phyloP scores from a whole-genome alignment of 2,329 filamentous ascomycete genomes.

The Scedosporium boydii region DNA sequence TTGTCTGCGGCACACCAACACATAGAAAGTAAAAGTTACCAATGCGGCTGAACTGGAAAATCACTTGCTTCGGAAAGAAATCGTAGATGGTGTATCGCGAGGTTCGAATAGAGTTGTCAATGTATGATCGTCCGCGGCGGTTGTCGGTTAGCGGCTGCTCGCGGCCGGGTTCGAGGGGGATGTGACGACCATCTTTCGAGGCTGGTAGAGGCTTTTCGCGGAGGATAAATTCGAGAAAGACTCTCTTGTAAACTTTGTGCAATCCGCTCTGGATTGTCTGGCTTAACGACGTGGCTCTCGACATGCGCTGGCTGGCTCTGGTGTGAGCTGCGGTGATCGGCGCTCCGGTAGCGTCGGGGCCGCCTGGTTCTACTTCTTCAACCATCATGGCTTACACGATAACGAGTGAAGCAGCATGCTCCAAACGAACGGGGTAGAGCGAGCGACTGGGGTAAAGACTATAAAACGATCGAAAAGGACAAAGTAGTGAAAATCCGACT shows the following conservation, averaged over 20 bases:
- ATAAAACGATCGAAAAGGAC: not conserved
- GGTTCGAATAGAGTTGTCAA: slow-evolving; percentile 62
- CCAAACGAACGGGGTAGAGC: not conserved
- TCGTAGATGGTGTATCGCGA: slow-evolving; percentile 77
- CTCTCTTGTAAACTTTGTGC: slow-evolving; percentile 23
- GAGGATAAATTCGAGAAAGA: slow-evolving; percentile 41
- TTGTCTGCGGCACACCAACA: slow-evolving; percentile 72
- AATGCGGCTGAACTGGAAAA: slow-evolving; percentile 78
- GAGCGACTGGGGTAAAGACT: not conserved
- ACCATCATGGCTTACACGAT: not conserved
- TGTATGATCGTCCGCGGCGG: slow-evolving; percentile 37
- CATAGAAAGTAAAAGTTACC: slow-evolving; percentile 84
- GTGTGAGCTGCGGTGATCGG: not conserved
- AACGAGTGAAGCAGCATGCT: not conserved
- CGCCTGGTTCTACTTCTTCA: slow-evolving; percentile 2
- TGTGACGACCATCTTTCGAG: slow-evolving; percentile 57
- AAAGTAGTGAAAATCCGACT: not conserved
- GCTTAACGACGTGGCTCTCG: not conserved
- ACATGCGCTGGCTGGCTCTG: not conserved
- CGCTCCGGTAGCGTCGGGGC: not conserved
- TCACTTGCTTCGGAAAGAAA: slow-evolving; percentile 74
- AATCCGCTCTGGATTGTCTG: slow-evolving; percentile 3
- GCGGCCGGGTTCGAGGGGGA: slow-evolving; percentile 31
- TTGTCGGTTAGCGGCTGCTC: slow-evolving; percentile 35
- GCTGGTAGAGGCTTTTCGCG: slow-evolving; percentile 58